Base-by-base conservation (phyloP, 2,329 filamentous ascomycete genomes). In the Colletotrichum sp. region DNA sequence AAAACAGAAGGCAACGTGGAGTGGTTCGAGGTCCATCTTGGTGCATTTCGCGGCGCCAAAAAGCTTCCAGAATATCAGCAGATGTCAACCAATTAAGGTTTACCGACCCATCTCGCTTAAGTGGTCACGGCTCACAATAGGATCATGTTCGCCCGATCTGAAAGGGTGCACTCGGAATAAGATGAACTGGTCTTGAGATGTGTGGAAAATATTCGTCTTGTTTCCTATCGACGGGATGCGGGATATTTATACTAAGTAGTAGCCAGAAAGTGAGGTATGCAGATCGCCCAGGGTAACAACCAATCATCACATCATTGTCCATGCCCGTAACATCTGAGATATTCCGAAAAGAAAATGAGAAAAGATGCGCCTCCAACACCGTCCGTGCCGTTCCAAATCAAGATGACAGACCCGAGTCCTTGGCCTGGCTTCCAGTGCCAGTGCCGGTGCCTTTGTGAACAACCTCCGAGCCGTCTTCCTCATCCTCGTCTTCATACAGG, bases 401-500 rank as follows among this genome's bases (percentile, higher is more conserved):
- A 61, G 76, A 71, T n/a, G 77, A 68, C 15, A 74, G 34, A 43
- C 75, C 71, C 29, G 62, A 72, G 43, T 70, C 58, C 63, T 75
- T 73, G 47, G 59, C 70, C 51, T 66, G 69, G 55, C 75, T 75
- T 63, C 66, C 75, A 18, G 75, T 76, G 24, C 57, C 75, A 8
- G 75, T 75, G 55, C 69, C 63, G 13, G 75, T 75, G n/a, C 72
- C 74, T 31, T 62, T 68, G 58, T 74, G 71, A 13, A 63, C 74
- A 55, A 68, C 58, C 8, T 74, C 71, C 18, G 74, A 75, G 5
- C 71, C 74, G 36, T 54, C 43, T 54, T 70, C 73, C 36, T 75
- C 72, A 9, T 77, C 76, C n/a, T 73, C 70, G 13, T 76, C 74
- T 38, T 76, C 73, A 43, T 67, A 62, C 16, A 77, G 36, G 16